These are phyloP conservation scores for Babesia ovis DNA, from an alignment of 169 alveolate genomes.

Conservation along the genomic window DNA sequence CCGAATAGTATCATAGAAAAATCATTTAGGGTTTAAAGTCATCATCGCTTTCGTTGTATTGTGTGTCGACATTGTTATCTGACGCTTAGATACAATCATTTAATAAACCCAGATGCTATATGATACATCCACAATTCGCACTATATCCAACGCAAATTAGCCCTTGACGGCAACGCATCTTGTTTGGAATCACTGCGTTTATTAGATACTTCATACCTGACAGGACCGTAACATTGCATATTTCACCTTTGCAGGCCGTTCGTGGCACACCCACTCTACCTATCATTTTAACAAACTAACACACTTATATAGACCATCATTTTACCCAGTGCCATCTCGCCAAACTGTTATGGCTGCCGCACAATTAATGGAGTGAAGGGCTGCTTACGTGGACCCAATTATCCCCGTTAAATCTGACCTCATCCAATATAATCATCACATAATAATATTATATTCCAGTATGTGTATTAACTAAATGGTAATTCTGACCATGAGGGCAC, in stretches of 20 bases:
- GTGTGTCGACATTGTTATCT: slow-evolving; percentile 1
- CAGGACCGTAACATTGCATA: not conserved
- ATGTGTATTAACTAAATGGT: not conserved
- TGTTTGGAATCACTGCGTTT: not conserved
- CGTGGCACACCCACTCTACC: not conserved
- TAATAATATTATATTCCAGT: not conserved
- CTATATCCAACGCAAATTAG: not conserved
- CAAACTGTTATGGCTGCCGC: not conserved
- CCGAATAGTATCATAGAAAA: not conserved
- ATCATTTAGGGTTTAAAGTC: not conserved
- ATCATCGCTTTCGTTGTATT: not conserved
- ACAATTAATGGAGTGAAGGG: not conserved
- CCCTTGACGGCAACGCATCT: not conserved
- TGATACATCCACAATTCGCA: not conserved
- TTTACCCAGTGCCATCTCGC: not conserved
- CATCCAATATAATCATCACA: not conserved
- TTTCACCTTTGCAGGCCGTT: not conserved
- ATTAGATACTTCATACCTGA: not conserved
- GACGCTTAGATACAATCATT: not conserved
- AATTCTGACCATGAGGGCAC: slow-evolving; percentile 6
- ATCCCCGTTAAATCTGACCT: too few species aligned
- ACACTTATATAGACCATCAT: not conserved
- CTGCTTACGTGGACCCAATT: not conserved
- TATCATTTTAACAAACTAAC: not conserved
- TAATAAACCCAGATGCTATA: not conserved